Evolutionary conservation across 768 basidiomycete genomes (phyloP), one percentile per base, ranked within the genome.

Genomic region (Agaricus subrufescens): DNA sequence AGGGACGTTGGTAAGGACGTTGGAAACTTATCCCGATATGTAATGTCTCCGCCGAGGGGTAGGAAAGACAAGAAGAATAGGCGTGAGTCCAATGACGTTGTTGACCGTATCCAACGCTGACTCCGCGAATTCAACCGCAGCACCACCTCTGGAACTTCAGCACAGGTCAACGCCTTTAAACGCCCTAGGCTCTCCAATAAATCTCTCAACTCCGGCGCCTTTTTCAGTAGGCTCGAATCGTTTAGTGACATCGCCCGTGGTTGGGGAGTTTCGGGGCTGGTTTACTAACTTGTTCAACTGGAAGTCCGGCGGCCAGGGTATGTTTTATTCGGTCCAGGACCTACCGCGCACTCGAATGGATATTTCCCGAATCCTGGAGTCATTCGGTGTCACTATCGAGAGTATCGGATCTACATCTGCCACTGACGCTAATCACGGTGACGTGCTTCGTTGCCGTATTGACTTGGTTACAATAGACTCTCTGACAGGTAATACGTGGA

Each of bases 271-370:
- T 71, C 89, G 88, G 66, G 89, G 88, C 34, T 97, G 95, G 95
- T 95, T 98, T 71, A 91, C 92, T 23, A 96, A 90, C 62, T 75
- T 98, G 30, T 98, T 98, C 77, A 90, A 86, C 69, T 97, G 93
- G 90, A 94, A 90, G 66, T 76, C 79, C 31, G 81, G 83, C 52
- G 71, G 76, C 25, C 76, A 63, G 71, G 67, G 73, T 52, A 66
- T 79, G 30, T 64, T 83, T 23, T 87, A 85, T 66, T 89, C 88
- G 3, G 61, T 70, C 14, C 76, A 82, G 54, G 79, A 82, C 56
- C 63, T 84, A 43, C 69, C 70, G 14, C 76, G 78, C 37, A 94
- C 93, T 4, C 81, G 89, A 10, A 67, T 77, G 34, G 84, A 88
- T 61, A 78, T 84, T 49, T 74, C 78, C 14, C 75, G 85, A 4